Percentiles rank a stretch among this genome's conserved stretches.
Evolutionary conservation across 768 basidiomycete genomes (phyloP).

Genomic region (Tulasnella sp.): DNA sequence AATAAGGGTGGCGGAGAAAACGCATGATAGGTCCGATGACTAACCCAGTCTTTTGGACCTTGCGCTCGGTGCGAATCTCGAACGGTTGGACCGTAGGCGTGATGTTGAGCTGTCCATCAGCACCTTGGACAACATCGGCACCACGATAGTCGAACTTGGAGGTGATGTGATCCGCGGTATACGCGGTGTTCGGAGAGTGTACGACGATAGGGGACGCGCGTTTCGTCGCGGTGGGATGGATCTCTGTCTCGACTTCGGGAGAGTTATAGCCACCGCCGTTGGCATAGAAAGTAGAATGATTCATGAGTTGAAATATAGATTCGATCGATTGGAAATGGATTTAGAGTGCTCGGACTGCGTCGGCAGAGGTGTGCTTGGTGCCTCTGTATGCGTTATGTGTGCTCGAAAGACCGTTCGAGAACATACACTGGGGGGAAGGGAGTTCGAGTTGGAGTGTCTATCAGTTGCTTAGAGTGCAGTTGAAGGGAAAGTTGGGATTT

Average conservation of each 20-base stretch:
- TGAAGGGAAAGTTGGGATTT: background rate
- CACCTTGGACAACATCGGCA: slow-evolving; percentile 48
- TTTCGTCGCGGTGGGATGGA: slow-evolving; percentile 81
- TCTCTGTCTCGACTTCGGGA: slow-evolving; percentile 48
- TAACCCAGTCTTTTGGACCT: slow-evolving; percentile 86
- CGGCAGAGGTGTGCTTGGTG: slow-evolving; percentile 61
- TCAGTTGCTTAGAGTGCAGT: background rate
- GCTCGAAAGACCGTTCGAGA: slow-evolving; percentile 87
- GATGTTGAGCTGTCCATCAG: slow-evolving; percentile 65
- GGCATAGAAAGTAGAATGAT: slow-evolving; percentile 39
- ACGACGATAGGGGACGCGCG: slow-evolving; percentile 68
- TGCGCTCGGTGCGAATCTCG: slow-evolving; percentile 84
- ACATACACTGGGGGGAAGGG: slow-evolving; percentile 51
- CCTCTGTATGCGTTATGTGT: slow-evolving; percentile 84
- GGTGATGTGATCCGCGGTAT: slow-evolving; percentile 74
- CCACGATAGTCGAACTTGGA: slow-evolving; percentile 75
- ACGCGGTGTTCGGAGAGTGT: slow-evolving; percentile 68
- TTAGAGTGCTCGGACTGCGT: slow-evolving; percentile 39
- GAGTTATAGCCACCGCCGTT: slow-evolving; percentile 60
- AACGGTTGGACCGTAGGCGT: slow-evolving; percentile 70
- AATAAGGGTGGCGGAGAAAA: slow-evolving; percentile 13
- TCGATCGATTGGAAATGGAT: slow-evolving; percentile 16
- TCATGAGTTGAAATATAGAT: slow-evolving; percentile 21
- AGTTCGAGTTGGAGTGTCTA: background rate
- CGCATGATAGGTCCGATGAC: slow-evolving; percentile 26